Conservation (phyloP, 2,329 filamentous ascomycete genomes). For the Samsoniella hepiali region DNA sequence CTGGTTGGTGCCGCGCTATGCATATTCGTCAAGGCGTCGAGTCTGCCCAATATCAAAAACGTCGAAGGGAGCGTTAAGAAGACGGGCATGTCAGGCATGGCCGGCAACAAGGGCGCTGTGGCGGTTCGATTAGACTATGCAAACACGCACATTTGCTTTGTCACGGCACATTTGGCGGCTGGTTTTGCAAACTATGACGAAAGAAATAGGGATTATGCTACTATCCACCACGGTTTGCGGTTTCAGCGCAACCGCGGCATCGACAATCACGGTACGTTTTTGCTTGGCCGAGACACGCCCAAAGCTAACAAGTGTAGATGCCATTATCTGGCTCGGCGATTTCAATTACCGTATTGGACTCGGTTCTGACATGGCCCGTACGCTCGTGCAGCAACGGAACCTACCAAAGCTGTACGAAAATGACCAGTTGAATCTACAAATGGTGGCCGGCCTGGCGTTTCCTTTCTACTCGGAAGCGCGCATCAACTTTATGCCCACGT, state of each 20-base stretch:
- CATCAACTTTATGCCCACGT: conserved; percentile 88
- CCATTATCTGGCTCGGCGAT: conserved; percentile 92
- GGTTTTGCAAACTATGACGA: conserved; percentile 97
- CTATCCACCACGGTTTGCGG: conserved; percentile 78
- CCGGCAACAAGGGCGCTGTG: conserved; percentile 95
- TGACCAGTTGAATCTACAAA: conserved; percentile 93
- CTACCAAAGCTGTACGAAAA: conserved; percentile 82
- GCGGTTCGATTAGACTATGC: conserved; percentile 94
- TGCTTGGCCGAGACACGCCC: not conserved
- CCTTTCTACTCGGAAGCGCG: conserved; percentile 86
- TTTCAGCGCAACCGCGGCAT: conserved; percentile 91
- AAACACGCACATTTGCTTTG: conserved; percentile 88
- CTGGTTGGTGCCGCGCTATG: conserved; percentile 91
- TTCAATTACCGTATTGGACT: conserved; percentile 98
- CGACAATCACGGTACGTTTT: conserved; percentile 71
- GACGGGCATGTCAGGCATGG: conserved; percentile 90
- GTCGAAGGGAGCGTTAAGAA: conserved; percentile 97
- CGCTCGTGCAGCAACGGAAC: conserved; percentile 68
- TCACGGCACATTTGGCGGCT: conserved; percentile 93
- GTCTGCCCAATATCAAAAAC: conserved; percentile 82
- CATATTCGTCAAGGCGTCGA: conserved; percentile 80
- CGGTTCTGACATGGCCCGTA: conserved; percentile 70
- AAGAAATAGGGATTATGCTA: conserved; percentile 87
- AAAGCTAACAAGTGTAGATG: conserved; percentile 43
- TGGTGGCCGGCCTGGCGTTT: conserved; percentile 88